A percentile compares a stretch with the other conserved stretches of the same genome.
These are phyloP conservation scores for Pyracantha coccinea DNA, from an alignment of 331 rosid species.

Conservation along the genomic window DNA sequence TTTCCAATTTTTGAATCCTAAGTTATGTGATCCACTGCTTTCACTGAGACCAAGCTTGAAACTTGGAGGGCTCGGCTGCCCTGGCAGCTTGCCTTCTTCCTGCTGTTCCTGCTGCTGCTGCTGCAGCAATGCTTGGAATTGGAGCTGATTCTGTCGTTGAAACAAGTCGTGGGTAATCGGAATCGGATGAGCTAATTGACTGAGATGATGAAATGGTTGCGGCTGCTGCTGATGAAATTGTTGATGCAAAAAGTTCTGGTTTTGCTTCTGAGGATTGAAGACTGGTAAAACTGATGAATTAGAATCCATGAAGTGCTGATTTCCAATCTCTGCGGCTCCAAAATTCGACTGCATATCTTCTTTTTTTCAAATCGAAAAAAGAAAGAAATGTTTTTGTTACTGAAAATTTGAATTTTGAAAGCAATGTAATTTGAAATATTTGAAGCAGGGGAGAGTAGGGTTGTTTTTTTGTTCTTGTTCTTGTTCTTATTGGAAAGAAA, in stretches of 20 bases:
- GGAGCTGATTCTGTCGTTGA: slow-evolving; percentile 8
- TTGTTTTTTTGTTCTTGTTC: background rate
- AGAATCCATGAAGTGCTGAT: slow-evolving; percentile 2
- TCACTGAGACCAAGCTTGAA: slow-evolving; percentile 22
- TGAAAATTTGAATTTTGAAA: background rate
- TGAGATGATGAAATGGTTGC: background rate
- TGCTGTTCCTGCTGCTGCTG: background rate
- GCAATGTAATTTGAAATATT: background rate
- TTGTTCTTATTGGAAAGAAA: background rate
- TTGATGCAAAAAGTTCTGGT: background rate
- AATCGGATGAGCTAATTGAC: background rate
- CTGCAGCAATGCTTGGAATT: slow-evolving; percentile 1
- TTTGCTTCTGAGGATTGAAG: slow-evolving; percentile 10
- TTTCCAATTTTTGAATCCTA: slow-evolving; percentile 15
- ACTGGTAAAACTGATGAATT: background rate
- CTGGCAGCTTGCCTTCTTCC: background rate
- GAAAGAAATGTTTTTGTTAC: background rate
- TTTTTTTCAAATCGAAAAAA: background rate
- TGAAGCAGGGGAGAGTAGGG: background rate
- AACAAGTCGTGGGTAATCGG: slow-evolving; percentile 9
- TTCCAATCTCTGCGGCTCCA: background rate
- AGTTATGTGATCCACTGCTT: background rate
- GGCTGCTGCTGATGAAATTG: background rate
- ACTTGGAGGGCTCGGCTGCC: slow-evolving; percentile 2
- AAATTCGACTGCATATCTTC: slow-evolving; percentile 13